These are phyloP conservation scores for Aaosphaeria arxii DNA, from an alignment of 2,329 filamentous ascomycete species.

Conservation along the genomic window DNA sequence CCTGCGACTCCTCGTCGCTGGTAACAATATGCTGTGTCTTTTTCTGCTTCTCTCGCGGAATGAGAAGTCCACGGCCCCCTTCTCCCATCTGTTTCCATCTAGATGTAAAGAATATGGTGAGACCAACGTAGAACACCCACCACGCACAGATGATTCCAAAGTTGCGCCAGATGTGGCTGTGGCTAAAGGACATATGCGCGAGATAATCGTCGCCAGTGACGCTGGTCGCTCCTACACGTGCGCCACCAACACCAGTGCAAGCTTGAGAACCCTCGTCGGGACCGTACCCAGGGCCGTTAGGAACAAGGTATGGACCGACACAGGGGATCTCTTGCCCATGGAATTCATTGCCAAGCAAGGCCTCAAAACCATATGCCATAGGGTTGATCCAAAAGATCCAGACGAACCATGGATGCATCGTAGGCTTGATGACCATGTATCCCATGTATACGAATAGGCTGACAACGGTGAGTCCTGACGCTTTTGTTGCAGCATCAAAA, in stretches of 20 bases:
- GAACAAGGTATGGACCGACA: background rate
- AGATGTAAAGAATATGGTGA: constrained; percentile 1
- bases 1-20: background rate
- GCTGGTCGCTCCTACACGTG: constrained; percentile 9
- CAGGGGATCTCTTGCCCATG: background rate
- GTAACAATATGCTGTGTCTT: background rate
- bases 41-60: constrained; percentile 1
- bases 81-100: background rate
- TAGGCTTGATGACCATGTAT: constrained; percentile 50
- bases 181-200: constrained; percentile 41
- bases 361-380: constrained; percentile 73
- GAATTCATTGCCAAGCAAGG: constrained; percentile 66
- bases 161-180: constrained; percentile 51
- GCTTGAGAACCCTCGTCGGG: background rate
- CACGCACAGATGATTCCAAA: constrained; percentile 64
- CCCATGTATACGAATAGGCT: constrained; percentile 57
- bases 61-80: background rate
- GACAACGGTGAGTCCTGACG: constrained; percentile 49
- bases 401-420: constrained; percentile 75
- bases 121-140: constrained; percentile 55
- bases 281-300: background rate
- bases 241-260: constrained; percentile 45
- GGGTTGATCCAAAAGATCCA: constrained; percentile 82
- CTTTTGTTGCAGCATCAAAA: constrained; percentile 45
- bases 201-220: constrained; percentile 57